phyloP scores from a whole-genome alignment of 176 grass and related monocot genomes.

The Tillandsia fasciculata region DNA sequence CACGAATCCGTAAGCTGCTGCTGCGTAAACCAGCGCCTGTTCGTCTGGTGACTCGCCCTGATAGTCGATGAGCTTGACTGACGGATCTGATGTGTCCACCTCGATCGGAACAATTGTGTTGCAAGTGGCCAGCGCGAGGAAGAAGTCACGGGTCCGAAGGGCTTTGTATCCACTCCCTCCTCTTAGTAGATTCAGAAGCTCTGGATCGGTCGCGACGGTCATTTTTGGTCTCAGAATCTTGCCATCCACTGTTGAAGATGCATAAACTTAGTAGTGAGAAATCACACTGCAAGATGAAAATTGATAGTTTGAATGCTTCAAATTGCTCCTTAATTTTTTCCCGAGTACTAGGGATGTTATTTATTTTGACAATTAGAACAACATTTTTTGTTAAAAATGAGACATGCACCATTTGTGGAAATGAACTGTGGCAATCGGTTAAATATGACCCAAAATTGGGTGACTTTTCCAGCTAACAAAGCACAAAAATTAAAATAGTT shows the following conservation, averaged over 20 bases:
- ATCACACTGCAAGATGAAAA: background rate
- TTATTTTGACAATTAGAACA: too few relatives aligned
- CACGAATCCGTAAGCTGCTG: slow-evolving; percentile 64
- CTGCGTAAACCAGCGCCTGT: slow-evolving; percentile 85
- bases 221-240: slow-evolving; percentile 34
- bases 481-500: too few relatives aligned
- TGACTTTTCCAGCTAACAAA: too few relatives aligned
- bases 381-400: too few relatives aligned
- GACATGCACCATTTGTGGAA: too few relatives aligned
- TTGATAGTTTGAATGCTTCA: background rate
- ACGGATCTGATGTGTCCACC: slow-evolving; percentile 5
- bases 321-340: background rate
- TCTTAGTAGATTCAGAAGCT: slow-evolving; percentile 32
- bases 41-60: slow-evolving; percentile 95
- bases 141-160: slow-evolving; percentile 46
- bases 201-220: slow-evolving; percentile 47
- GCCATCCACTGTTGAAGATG: slow-evolving; percentile 21
- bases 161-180: slow-evolving; percentile 34
- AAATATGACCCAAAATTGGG: too few relatives aligned
- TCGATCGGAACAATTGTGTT: slow-evolving; percentile 85
- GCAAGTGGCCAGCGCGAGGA: slow-evolving; percentile 66
- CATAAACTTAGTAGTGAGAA: background rate
- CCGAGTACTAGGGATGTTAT: too few relatives aligned
- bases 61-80: slow-evolving; percentile 49
- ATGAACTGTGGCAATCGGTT: too few relatives aligned